Evolutionary conservation across 1,284 basidiomycete species (phyloP).

Genomic region (Sanghuangporus sanghuang): DNA sequence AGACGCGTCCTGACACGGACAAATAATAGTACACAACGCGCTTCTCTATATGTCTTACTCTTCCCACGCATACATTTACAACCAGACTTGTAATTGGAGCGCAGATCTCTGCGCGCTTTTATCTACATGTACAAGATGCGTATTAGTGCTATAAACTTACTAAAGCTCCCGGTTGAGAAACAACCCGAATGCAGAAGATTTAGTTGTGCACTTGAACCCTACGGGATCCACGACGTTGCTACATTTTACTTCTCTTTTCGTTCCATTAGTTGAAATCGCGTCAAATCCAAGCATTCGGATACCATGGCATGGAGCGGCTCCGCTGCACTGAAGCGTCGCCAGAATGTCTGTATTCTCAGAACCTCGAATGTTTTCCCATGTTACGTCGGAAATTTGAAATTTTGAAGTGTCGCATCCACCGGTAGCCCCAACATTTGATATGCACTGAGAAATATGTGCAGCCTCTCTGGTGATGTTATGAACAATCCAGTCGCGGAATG

Average conservation of each 20-base stretch:
- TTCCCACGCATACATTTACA: neutral
- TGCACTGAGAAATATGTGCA: conserved; percentile 31
- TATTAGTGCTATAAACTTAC: neutral
- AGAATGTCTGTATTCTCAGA: conserved; percentile 24
- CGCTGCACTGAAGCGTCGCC: conserved; percentile 29
- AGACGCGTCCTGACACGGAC: neutral
- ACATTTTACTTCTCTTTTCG: conserved; percentile 22
- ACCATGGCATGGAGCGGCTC: conserved; percentile 27
- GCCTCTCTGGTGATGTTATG: conserved; percentile 23
- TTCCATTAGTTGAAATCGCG: conserved; percentile 19
- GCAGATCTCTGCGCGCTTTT: too few relatives aligned
- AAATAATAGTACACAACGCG: neutral
- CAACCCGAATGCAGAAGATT: too few relatives aligned
- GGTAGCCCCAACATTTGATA: conserved; percentile 28
- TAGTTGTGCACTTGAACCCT: conserved; percentile 26
- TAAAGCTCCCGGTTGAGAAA: too few relatives aligned
- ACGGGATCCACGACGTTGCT: conserved; percentile 24
- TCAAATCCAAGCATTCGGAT: conserved; percentile 26
- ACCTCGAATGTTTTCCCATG: conserved; percentile 28
- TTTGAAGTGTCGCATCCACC: conserved; percentile 30
- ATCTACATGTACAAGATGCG: too few relatives aligned
- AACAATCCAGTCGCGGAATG: conserved; percentile 28
- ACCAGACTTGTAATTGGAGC: neutral
- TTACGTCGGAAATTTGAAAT: conserved; percentile 31
- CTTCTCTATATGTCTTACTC: neutral